phyloP scores from a whole-genome alignment of 2,329 filamentous ascomycete species.

The Aspergillus bombycis region DNA sequence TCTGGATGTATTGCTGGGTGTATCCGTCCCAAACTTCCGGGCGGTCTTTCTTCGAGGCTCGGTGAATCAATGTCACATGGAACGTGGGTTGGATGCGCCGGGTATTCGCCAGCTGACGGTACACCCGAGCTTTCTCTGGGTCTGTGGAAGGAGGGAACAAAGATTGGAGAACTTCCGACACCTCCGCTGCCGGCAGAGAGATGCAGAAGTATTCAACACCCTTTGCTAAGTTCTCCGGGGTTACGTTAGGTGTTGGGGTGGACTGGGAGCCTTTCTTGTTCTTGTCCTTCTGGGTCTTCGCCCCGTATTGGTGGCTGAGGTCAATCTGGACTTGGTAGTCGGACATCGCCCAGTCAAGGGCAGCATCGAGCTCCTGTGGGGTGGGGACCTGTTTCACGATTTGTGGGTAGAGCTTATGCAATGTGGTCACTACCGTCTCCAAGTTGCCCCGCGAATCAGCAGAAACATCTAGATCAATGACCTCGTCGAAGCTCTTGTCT shows the following conservation, averaged over 20 bases:
- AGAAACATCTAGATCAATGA: conserved; percentile 82
- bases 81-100: conserved; percentile 82
- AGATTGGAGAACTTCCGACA: conserved; percentile 66
- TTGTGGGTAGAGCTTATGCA: conserved; percentile 78
- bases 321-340: conserved; percentile 79
- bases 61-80: conserved; percentile 93
- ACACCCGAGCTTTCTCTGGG: conserved; percentile 66
- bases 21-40: conserved; percentile 79
- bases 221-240: conserved; percentile 47
- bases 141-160: conserved; percentile 63
- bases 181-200: conserved; percentile 54
- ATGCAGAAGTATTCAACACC: conserved; percentile 70
- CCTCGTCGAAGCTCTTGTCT: conserved; percentile 77
- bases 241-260: conserved; percentile 23
- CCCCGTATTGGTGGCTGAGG: conserved; percentile 56
- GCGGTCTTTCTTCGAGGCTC: conserved; percentile 62
- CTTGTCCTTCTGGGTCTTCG: conserved; percentile 47
- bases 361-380: conserved; percentile 74
- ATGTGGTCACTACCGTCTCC: conserved; percentile 71
- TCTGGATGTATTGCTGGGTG: conserved; percentile 56
- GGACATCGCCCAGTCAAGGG: conserved; percentile 73
- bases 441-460: conserved; percentile 82
- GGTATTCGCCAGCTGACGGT: conserved; percentile 71
- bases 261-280: conserved; percentile 26
- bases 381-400: conserved; percentile 69